These are phyloP conservation scores for Thalassiosira profunda DNA, from an alignment of 108 stramenopile species.

Conservation along the genomic window DNA sequence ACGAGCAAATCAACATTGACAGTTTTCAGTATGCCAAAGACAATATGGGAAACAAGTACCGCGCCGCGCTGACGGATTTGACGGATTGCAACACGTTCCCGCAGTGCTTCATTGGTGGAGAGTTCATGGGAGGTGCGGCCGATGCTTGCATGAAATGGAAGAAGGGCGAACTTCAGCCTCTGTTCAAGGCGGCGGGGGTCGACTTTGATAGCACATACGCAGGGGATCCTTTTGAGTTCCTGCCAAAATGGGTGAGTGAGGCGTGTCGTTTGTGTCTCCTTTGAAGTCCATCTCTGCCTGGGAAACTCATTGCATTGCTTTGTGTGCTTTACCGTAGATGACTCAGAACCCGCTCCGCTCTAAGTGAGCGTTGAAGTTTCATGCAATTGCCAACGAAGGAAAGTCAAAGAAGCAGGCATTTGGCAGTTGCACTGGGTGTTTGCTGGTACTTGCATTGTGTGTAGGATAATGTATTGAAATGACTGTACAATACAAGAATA, in stretches of 20 bases:
- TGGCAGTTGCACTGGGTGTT: too few relatives aligned
- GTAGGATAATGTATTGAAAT: too few relatives aligned
- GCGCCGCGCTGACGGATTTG: slow-evolving; percentile 47
- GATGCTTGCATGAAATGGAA: slow-evolving; percentile 70
- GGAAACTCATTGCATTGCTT: too few relatives aligned
- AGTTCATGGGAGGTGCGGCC: slow-evolving; percentile 84
- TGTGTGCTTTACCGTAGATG: too few relatives aligned
- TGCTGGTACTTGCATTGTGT: too few relatives aligned
- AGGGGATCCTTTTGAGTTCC: slow-evolving; percentile 61
- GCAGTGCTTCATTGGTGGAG: slow-evolving; percentile 66
- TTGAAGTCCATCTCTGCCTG: slow-evolving; percentile 18
- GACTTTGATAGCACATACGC: slow-evolving; percentile 31
- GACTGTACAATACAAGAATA: too few relatives aligned
- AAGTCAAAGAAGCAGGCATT: too few relatives aligned
- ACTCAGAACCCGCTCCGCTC: slow-evolving; percentile 7
- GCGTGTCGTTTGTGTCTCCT: slow-evolving; percentile 47
- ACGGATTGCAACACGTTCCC: slow-evolving; percentile 66
- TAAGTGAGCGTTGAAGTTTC: neutral
- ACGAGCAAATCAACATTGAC: slow-evolving; percentile 34
- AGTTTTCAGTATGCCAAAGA: slow-evolving; percentile 68
- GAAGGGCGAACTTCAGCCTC: slow-evolving; percentile 43
- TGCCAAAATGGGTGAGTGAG: slow-evolving; percentile 60
- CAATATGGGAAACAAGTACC: slow-evolving; percentile 64
- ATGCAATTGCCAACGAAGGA: too few relatives aligned
- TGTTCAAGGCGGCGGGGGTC: slow-evolving; percentile 40